Evolutionary conservation across 306 rosid species (phyloP).

Genomic region (Echinosophora koreensis): DNA sequence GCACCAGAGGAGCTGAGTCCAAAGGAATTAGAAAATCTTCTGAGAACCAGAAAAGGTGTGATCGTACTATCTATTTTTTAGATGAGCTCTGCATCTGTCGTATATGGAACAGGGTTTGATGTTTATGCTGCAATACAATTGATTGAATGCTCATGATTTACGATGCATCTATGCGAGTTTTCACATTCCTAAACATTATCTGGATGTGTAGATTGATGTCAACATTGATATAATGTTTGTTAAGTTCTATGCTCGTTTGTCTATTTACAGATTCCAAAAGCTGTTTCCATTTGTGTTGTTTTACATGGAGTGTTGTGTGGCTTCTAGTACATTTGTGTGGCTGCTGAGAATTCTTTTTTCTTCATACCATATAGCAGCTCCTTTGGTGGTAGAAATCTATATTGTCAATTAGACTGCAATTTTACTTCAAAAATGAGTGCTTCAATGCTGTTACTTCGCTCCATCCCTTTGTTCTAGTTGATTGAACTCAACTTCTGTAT

Average conservation of each 20-base stretch:
- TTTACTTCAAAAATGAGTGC: conserved; percentile 4
- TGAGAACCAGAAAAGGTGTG: conserved; percentile 75
- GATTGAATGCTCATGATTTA: conserved; percentile 18
- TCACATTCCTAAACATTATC: conserved; percentile 15
- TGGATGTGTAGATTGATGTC: neutral
- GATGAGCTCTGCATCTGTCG: conserved; percentile 2
- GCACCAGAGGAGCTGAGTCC: conserved; percentile 72
- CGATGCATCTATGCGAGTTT: conserved; percentile 19
- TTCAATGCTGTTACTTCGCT: neutral
- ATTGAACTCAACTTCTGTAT: conserved; percentile 3
- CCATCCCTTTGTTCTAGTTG: conserved; percentile 7
- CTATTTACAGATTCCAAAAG: conserved; percentile 9
- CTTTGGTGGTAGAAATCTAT: conserved; percentile 11
- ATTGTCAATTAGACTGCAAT: neutral
- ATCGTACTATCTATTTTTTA: conserved; percentile 20
- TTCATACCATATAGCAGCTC: neutral
- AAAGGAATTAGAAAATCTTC: conserved; percentile 77
- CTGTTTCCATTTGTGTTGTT: neutral
- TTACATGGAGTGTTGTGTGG: neutral
- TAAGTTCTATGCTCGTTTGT: conserved; percentile 1
- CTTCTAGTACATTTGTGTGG: neutral
- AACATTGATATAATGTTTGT: neutral
- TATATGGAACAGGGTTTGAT: conserved; percentile 32
- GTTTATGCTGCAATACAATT: conserved; percentile 8
- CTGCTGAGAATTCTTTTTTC: neutral